These are phyloP conservation scores for Rehmannia glutinosa DNA, from an alignment of 257 asterid genomes.

Conservation along the genomic window DNA sequence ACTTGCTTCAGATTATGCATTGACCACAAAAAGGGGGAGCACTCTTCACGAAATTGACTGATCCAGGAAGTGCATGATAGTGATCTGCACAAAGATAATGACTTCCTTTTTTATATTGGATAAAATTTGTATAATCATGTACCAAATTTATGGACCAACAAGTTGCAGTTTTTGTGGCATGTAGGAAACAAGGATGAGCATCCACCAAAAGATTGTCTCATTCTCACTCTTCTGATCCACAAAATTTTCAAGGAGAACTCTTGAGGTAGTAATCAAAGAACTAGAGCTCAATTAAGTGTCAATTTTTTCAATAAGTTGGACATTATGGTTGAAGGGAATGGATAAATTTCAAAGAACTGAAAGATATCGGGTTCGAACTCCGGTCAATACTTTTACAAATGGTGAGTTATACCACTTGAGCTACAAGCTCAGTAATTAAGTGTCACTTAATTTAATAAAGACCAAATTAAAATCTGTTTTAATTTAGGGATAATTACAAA, in stretches of 20 bases:
- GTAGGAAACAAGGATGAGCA: not conserved
- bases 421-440: no score
- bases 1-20: no score
- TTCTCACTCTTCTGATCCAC: not conserved
- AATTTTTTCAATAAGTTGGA: no score
- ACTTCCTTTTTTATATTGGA: not conserved
- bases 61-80: not conserved
- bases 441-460: not conserved
- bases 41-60: not conserved
- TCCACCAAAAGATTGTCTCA: not conserved
- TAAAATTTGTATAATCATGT: not conserved
- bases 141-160: not conserved
- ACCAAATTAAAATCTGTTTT: not conserved
- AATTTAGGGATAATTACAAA: no score
- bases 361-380: no score
- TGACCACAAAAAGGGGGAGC: no score
- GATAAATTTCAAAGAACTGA: no score
- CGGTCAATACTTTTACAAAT: no score
- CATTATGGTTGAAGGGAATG: no score
- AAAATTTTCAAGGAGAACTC: not conserved
- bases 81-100: not conserved
- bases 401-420: no score
- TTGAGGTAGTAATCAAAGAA: not conserved
- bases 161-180: not conserved
- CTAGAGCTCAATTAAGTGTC: not conserved